These are phyloP conservation scores for Wickerhamomyces sp. DNA, from an alignment of 1,139 yeast species.

Conservation along the genomic window DNA sequence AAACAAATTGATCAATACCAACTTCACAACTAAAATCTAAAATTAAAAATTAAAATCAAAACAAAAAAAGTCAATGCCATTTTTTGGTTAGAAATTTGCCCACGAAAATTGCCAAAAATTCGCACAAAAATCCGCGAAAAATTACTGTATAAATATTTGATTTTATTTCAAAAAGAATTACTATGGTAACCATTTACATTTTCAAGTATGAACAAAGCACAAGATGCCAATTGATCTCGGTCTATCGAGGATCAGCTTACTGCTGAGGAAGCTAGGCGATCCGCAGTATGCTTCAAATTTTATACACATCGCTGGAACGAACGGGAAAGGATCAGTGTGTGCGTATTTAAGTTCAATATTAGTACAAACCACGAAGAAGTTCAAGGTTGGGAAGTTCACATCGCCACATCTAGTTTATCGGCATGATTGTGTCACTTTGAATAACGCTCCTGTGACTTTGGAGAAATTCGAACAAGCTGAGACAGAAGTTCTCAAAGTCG, in stretches of 20 bases:
- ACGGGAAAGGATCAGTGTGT: constrained; percentile 91
- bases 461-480: constrained; percentile 44
- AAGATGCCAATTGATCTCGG: constrained; percentile 58
- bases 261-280: constrained; percentile 58
- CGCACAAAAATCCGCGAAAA: too few species aligned
- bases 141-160: too few species aligned
- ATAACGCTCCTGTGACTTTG: constrained; percentile 51
- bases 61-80: too few species aligned
- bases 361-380: constrained; percentile 34
- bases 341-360: constrained; percentile 69
- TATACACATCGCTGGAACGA: constrained; percentile 88
- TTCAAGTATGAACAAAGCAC: background rate
- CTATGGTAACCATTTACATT: too few species aligned
- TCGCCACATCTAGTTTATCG: constrained; percentile 77
- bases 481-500: constrained; percentile 25
- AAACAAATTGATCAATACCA: too few species aligned
- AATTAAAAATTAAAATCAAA: too few species aligned
- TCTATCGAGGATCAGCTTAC: constrained; percentile 50
- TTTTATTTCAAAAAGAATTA: too few species aligned
- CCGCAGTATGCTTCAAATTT: constrained; percentile 65
- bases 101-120: too few species aligned
- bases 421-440: constrained; percentile 70
- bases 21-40: too few species aligned
- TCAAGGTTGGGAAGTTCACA: constrained; percentile 72
- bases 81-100: too few species aligned